phyloP scores from a whole-genome alignment of 257 asterid genomes.

The Linderniella brevidens region DNA sequence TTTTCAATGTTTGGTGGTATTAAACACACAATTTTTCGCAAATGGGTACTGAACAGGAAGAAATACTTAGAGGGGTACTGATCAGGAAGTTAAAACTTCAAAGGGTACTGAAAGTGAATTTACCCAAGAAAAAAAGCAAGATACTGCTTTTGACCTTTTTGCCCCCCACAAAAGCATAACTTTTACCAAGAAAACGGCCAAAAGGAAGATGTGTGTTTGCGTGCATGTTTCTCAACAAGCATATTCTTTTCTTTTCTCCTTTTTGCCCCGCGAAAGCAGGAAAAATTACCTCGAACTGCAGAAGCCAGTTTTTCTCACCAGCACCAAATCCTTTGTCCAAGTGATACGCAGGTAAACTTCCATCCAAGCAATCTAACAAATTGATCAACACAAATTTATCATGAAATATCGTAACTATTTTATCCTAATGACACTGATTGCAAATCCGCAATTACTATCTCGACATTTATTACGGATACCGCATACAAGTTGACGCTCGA shows the following conservation, averaged over 20 bases:
- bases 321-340: conserved; percentile 80
- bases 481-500: too few species aligned
- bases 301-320: conserved; percentile 72
- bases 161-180: conserved; percentile 6
- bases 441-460: too few species aligned
- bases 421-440: too few species aligned
- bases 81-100: too few species aligned
- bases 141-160: conserved; percentile 9
- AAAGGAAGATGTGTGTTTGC: conserved; percentile 1
- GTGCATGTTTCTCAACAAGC: conserved; percentile 10
- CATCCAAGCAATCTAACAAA: conserved; percentile 79
- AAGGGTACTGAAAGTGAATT: too few species aligned
- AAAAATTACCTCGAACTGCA: conserved; percentile 83
- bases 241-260: background rate
- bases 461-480: too few species aligned
- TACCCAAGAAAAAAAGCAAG: too few species aligned
- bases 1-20: too few species aligned
- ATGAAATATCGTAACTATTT: too few species aligned
- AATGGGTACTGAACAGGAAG: too few species aligned
- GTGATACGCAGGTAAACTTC: conserved; percentile 90
- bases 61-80: too few species aligned
- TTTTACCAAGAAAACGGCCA: background rate
- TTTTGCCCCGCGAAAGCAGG: conserved; percentile 12
- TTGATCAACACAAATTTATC: background rate
- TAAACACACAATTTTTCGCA: too few species aligned